Percentiles rank a stretch among this genome's conserved stretches.
Evolutionary conservation across 352 stramenopile species (phyloP).

Genomic region (Phytophthora ramorum): DNA sequence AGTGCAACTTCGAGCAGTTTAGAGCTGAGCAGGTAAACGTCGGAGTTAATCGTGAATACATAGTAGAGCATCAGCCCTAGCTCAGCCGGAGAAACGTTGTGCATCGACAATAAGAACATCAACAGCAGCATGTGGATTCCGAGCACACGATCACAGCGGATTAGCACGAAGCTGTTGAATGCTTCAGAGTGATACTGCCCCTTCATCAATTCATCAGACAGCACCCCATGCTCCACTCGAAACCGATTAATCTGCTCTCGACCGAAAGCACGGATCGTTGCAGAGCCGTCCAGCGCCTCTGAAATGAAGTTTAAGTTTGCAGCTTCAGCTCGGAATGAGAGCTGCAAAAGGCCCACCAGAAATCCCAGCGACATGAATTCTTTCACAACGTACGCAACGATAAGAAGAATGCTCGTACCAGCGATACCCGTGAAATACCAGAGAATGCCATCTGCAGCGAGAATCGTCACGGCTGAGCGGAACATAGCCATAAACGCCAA

Average conservation of each 20-base stretch:
- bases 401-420: constrained; percentile 40
- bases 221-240: constrained; percentile 36
- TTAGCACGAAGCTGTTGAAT: constrained; percentile 45
- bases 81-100: constrained; percentile 40
- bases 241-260: constrained; percentile 37
- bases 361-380: constrained; percentile 43
- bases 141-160: constrained; percentile 45
- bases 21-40: constrained; percentile 40
- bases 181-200: constrained; percentile 30
- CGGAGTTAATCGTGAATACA: constrained; percentile 54
- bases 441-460: constrained; percentile 38
- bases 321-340: constrained; percentile 42
- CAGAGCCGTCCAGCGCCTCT: constrained; percentile 45
- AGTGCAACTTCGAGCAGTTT: constrained; percentile 38
- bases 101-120: constrained; percentile 40
- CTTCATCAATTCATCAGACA: constrained; percentile 45
- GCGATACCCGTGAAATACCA: constrained; percentile 46
- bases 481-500: constrained; percentile 43
- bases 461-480: constrained; percentile 36
- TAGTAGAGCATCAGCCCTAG: constrained; percentile 56
- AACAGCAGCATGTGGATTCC: constrained; percentile 47
- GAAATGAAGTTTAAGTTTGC: constrained; percentile 54
- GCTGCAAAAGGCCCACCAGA: constrained; percentile 41
- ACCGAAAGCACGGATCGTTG: constrained; percentile 48
- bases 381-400: constrained; percentile 46